Evolutionary conservation across 108 stramenopile species (phyloP), one percentile per base, ranked within the genome.

Genomic region (Nitzschia sp.): DNA sequence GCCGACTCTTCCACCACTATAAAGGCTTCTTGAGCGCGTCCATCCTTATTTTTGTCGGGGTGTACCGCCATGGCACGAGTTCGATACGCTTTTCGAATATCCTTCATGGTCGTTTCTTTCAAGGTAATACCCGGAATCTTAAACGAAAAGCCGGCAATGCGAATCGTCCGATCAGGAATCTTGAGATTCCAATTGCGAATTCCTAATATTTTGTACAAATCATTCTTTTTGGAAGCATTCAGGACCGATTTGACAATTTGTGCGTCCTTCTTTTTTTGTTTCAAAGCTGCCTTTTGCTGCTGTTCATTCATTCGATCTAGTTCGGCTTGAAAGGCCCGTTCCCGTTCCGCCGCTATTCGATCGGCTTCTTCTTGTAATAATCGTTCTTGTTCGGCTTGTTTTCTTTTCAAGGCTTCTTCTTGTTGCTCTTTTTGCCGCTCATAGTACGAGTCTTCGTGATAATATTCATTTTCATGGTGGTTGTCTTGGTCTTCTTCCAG

Each of bases 21-120:
- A 76, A 95, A 95, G 23, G 94, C 94, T 56, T 93, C 86, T 36
- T 90, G 77, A 13, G 94, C 94, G 46, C 90, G 55, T 4, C 85
- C 88, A 76, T 95, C 91, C 23, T 64, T 75, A 32, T 88, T 88
- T 73, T 91, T 91, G 59, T 93, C 92, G 1, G 92, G 89, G 58
- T 93, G 92, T 2, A 89, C 77, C 2, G 51, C 46, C 49, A 71
- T 59, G 35, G 89, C 84, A 31, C 63, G 78, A 2, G 71, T 79
- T 15, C 88, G 80, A 49, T 85, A 91, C 2, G 89, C 87, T 21
- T 77, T 66, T 54, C 81, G 68, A 56, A 91, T 87, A 35, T 80
- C 80, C 35, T 60, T 57, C 32, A 48, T 59, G 3, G 67, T 61
- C 47, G 69, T 60, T 53, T 82, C 26, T 69, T 75, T 29, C 31